phyloP scores from a whole-genome alignment of 169 alveolate species.

The Plasmodium knowlesi region DNA sequence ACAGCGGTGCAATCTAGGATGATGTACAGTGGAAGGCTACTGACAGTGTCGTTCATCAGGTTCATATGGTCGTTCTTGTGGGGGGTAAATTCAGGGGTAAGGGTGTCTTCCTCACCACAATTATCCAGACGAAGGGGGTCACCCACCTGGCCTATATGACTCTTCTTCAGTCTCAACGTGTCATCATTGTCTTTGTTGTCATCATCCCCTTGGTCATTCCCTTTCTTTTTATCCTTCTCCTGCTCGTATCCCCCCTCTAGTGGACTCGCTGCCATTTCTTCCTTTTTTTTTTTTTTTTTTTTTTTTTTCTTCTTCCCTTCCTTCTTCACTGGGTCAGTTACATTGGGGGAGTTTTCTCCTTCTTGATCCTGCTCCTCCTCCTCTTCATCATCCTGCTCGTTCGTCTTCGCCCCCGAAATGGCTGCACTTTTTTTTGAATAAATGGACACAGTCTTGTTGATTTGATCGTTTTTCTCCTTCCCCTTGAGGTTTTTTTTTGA shows the following conservation, averaged over 20 bases:
- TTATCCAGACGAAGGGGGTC: not conserved
- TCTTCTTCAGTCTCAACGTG: not conserved
- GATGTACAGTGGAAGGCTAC: slow-evolving; percentile 48
- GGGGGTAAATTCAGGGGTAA: not conserved
- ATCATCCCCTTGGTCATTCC: no score
- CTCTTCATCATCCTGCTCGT: not conserved
- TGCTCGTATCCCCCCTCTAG: not conserved
- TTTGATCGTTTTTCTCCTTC: not conserved
- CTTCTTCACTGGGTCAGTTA: not conserved
- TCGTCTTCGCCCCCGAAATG: not conserved
- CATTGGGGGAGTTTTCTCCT: not conserved
- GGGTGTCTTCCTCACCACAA: not conserved
- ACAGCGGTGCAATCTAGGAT: slow-evolving; percentile 69
- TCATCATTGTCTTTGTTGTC: not conserved
- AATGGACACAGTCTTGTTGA: not conserved
- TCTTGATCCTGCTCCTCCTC: slow-evolving; percentile 4
- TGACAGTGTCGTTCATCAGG: not conserved
- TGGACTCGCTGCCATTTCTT: not conserved
- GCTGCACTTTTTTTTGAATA: not conserved
- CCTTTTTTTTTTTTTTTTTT: not conserved
- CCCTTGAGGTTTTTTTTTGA: not conserved
- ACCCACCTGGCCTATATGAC: not conserved
- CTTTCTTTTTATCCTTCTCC: not conserved
- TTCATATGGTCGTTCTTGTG: not conserved
- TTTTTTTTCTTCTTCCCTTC: not conserved